A percentile compares a stretch with the other conserved stretches of the same genome.
These are phyloP conservation scores for Aspergillus kassunensis DNA, from an alignment of 495 filamentous ascomycete species.

Conservation along the genomic window DNA sequence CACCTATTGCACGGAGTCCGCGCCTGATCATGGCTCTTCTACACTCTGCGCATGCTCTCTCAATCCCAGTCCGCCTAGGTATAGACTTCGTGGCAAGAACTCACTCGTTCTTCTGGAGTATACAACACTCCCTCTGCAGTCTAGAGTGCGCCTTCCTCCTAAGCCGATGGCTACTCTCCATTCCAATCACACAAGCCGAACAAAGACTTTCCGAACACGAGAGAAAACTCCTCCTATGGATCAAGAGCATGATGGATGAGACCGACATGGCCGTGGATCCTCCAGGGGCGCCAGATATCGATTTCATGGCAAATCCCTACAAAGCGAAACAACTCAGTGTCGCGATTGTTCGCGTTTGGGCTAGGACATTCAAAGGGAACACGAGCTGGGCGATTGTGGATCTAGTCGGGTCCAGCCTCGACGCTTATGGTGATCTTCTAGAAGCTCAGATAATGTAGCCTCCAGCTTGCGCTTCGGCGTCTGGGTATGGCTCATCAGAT, in stretches of 20 bases:
- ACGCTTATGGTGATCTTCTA: slow-evolving; percentile 42
- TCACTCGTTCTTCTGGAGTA: slow-evolving; percentile 53
- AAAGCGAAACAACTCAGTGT: slow-evolving; percentile 47
- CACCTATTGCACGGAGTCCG: slow-evolving; percentile 42
- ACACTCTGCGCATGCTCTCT: slow-evolving; percentile 51
- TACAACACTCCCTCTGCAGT: slow-evolving; percentile 53
- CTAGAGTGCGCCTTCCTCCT: slow-evolving; percentile 52
- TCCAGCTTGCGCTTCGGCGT: neutral
- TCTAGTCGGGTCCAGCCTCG: slow-evolving; percentile 43
- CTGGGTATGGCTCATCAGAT: too few species aligned
- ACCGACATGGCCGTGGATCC: slow-evolving; percentile 64
- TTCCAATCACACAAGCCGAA: slow-evolving; percentile 43
- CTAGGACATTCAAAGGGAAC: slow-evolving; percentile 50
- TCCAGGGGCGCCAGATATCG: slow-evolving; percentile 38
- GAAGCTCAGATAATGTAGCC: slow-evolving; percentile 25
- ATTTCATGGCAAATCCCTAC: slow-evolving; percentile 43
- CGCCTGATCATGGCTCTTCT: slow-evolving; percentile 48
- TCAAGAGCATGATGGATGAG: slow-evolving; percentile 72
- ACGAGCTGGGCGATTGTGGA: slow-evolving; percentile 54
- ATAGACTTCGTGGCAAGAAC: slow-evolving; percentile 50
- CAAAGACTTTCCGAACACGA: slow-evolving; percentile 54
- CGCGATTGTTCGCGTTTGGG: slow-evolving; percentile 52
- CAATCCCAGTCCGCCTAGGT: slow-evolving; percentile 50
- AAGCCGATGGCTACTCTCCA: slow-evolving; percentile 50
- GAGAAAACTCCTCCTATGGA: slow-evolving; percentile 58